These are phyloP conservation scores for Calycina herbarum DNA, from an alignment of 2,329 filamentous ascomycete genomes.

Conservation along the genomic window DNA sequence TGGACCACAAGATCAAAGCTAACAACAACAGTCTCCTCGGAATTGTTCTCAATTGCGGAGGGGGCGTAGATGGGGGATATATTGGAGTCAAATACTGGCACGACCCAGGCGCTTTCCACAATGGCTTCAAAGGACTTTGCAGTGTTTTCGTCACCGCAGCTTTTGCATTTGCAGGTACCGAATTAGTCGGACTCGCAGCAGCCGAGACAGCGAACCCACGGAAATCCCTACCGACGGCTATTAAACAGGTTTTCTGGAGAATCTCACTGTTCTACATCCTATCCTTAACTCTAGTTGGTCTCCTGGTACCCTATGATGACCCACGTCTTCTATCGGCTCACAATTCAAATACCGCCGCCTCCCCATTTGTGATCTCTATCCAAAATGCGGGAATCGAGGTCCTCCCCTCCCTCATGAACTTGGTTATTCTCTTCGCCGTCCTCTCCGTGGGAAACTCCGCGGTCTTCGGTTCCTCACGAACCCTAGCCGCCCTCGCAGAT, in stretches of 20 bases:
- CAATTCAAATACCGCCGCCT: slow-evolving; percentile 69
- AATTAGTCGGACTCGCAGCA: slow-evolving; percentile 73
- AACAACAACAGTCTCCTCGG: slow-evolving; percentile 66
- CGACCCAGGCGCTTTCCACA: slow-evolving; percentile 78
- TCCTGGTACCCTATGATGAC: slow-evolving; percentile 77
- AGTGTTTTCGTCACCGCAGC: slow-evolving; percentile 75
- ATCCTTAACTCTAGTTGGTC: slow-evolving; percentile 75
- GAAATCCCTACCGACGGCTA: slow-evolving; percentile 79
- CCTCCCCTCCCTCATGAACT: slow-evolving; percentile 88
- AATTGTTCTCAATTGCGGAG: slow-evolving; percentile 82
- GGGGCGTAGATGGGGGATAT: slow-evolving; percentile 70
- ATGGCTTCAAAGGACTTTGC: slow-evolving; percentile 82
- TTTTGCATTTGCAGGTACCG: slow-evolving; percentile 75
- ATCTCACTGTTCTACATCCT: slow-evolving; percentile 90
- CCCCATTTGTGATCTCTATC: slow-evolving; percentile 93
- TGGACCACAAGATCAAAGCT: background rate
- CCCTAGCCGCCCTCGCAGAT: slow-evolving; percentile 84
- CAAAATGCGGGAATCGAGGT: slow-evolving; percentile 77
- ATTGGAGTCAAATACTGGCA: slow-evolving; percentile 79
- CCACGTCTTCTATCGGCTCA: slow-evolving; percentile 57
- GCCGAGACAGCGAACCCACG: slow-evolving; percentile 78
- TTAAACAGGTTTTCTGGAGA: slow-evolving; percentile 95
- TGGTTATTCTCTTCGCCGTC: slow-evolving; percentile 88
- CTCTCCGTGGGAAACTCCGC: slow-evolving; percentile 89
- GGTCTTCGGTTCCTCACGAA: slow-evolving; percentile 88